Evolutionary conservation across 192 early-diverging fungal species (phyloP), one percentile per base, ranked within the genome.

Genomic region (Backusella westeae): DNA sequence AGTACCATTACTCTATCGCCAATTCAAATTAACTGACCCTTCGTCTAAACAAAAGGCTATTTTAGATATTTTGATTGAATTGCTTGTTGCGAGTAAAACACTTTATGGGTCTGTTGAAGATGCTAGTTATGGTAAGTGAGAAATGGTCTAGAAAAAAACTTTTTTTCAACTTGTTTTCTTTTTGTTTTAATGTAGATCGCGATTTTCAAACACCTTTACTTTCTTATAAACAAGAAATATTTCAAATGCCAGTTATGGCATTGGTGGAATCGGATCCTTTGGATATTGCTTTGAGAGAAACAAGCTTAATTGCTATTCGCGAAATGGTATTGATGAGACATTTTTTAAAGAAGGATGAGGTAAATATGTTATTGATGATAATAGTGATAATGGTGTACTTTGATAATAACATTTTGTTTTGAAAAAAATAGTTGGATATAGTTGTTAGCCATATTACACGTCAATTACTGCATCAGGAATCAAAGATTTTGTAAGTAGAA

Each of bases 221-320:
- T 6, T 66, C 88, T 0, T 94, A 88, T 78, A 96, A 97, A 80
- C 87, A 88, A 69, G 87, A 87, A 23, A 81, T 95, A 67, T 88
- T 96, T 42, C 87, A 87, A 74, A 76, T 94, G 1, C 94, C 92
- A 72, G 85, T 86, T 6, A 85, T 87, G 1, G 88, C 93, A 3
- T 75, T 92, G 8, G 83, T 91, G 21, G 79, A 89, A 0, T 85
- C 87, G 39, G 90, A 91, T 71, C 90, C 92, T 72, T 89, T 91
- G 76, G 89, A 86, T 70, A 87, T 87, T 6, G n/a, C 23, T 35
- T 78, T 95, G 72, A 84, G 90, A 63, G 84, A 91, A 39, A 84
- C 86, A 35, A 89, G 91, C 8, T 75, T 95, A 15, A 88, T 87
- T 74, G 94, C 93, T 17, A 86, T 97, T 39, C 85, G 88, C 26